Conservation (phyloP, 1,139 yeast species). For the Candida neerlandica region DNA sequence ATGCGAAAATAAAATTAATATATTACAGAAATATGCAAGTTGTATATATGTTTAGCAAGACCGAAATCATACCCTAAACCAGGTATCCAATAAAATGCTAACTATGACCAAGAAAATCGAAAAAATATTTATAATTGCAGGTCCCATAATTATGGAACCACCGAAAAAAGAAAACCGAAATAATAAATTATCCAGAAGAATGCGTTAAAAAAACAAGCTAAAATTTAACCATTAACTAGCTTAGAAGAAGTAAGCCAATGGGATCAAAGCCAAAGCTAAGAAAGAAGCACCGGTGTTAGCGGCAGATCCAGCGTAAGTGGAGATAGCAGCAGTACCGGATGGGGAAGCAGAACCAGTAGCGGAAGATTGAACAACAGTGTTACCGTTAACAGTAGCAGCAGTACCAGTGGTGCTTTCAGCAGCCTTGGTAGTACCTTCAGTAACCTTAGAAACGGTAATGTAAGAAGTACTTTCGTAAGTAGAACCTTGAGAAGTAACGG, state of each 20-base stretch:
- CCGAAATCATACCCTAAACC: not conserved
- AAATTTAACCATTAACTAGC: not conserved
- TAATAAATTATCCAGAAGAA: not conserved
- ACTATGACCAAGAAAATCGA: not conserved
- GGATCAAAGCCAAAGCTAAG: slow-evolving; percentile 28
- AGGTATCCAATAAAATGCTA: not conserved
- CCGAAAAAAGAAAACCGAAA: not conserved
- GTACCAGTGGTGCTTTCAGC: slow-evolving; percentile 16
- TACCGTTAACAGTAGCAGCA: slow-evolving; percentile 11
- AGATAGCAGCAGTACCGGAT: slow-evolving; percentile 28
- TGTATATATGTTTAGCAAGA: not conserved
- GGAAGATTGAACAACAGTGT: slow-evolving; percentile 19
- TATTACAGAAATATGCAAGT: not conserved
- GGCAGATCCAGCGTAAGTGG: slow-evolving; percentile 26
- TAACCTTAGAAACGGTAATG: slow-evolving; percentile 29
- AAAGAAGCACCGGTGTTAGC: slow-evolving; percentile 29
- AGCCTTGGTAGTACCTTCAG: slow-evolving; percentile 22
- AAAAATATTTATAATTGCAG: not conserved
- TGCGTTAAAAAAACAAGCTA: not conserved
- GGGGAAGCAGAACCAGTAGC: slow-evolving; percentile 20
- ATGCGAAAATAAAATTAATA: not conserved
- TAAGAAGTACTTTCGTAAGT: slow-evolving; percentile 29
- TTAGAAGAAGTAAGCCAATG: slow-evolving; percentile 29
- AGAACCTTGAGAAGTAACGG: slow-evolving; percentile 51
- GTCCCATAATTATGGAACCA: too few species aligned